These are phyloP conservation scores for Hypoxylon fragiforme DNA, from an alignment of 495 filamentous ascomycete species.

Conservation along the genomic window DNA sequence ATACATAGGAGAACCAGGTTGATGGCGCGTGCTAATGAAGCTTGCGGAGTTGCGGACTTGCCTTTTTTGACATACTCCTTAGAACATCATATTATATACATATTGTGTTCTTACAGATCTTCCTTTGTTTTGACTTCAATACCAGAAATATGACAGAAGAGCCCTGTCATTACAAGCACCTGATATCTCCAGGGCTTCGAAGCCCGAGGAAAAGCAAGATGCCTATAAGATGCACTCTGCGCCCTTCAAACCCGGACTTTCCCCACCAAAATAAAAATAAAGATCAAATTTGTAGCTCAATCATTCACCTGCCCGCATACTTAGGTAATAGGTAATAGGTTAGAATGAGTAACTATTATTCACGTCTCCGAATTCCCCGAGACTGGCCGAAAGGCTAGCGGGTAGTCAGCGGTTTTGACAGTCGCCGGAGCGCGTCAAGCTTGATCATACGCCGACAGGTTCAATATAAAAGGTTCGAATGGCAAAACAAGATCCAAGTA, in stretches of 20 bases:
- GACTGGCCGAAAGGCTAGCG: conserved; percentile 16
- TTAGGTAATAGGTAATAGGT: conserved; percentile 1
- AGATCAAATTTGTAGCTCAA: not conserved
- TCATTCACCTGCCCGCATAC: not conserved
- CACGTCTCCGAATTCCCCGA: conserved; percentile 6
- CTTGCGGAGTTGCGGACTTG: no score
- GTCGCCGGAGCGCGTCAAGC: no score
- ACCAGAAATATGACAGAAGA: conserved; percentile 6
- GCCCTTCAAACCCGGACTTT: conserved; percentile 1
- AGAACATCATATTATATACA: no score
- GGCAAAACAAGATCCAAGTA: no score
- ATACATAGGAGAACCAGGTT: no score
- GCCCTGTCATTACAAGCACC: no score
- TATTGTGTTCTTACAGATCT: no score
- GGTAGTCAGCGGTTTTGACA: no score
- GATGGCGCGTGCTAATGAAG: no score
- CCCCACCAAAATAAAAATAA: conserved; percentile 4
- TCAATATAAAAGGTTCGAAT: not conserved
- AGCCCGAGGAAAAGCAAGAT: conserved; percentile 23
- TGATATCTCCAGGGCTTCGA: conserved; percentile 1
- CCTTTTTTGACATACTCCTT: no score
- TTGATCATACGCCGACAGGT: no score
- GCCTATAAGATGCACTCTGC: not conserved
- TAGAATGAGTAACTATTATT: conserved; percentile 6
- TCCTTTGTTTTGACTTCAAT: not conserved